A percentile compares a stretch with the other conserved stretches of the same genome.
Evolutionary conservation across 1,284 basidiomycete genomes (phyloP).

Genomic region (Earliella scabrosa): DNA sequence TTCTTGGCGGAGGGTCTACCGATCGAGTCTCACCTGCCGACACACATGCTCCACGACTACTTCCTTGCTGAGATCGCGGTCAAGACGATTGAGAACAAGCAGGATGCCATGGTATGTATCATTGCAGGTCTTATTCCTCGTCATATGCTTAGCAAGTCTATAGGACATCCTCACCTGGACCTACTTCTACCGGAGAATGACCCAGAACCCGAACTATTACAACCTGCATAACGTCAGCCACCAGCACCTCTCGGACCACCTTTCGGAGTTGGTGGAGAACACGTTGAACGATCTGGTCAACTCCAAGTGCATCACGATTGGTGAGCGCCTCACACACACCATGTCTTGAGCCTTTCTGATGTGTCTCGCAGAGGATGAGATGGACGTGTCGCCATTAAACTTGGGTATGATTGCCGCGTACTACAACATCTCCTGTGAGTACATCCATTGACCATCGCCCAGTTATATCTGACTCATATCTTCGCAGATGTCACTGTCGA

Average conservation of each 20-base stretch:
- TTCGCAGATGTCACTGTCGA: conserved; percentile 88
- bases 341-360: conserved; percentile 11
- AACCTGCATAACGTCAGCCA: conserved; percentile 94
- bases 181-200: conserved; percentile 96
- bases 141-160: not conserved
- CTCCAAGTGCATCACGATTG: conserved; percentile 94
- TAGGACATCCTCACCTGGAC: conserved; percentile 95
- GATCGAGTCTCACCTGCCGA: conserved; percentile 92
- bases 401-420: conserved; percentile 97
- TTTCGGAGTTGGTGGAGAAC: conserved; percentile 95
- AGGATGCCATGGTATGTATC: conserved; percentile 84
- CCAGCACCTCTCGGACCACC: conserved; percentile 90
- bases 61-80: conserved; percentile 99
- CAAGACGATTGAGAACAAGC: conserved; percentile 98
- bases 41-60: conserved; percentile 91
- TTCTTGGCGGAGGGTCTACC: conserved; percentile 98
- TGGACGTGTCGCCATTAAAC: conserved; percentile 92
- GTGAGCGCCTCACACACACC: conserved; percentile 39
- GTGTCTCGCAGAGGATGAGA: conserved; percentile 75
- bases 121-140: conserved; percentile 1
- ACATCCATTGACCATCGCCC: not conserved
- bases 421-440: conserved; percentile 86
- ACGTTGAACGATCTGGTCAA: conserved; percentile 91
- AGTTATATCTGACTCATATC: conserved; percentile 13
- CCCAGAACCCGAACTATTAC: conserved; percentile 95